Evolutionary conservation across 768 basidiomycete species (phyloP).

Genomic region (Calocybe indica): DNA sequence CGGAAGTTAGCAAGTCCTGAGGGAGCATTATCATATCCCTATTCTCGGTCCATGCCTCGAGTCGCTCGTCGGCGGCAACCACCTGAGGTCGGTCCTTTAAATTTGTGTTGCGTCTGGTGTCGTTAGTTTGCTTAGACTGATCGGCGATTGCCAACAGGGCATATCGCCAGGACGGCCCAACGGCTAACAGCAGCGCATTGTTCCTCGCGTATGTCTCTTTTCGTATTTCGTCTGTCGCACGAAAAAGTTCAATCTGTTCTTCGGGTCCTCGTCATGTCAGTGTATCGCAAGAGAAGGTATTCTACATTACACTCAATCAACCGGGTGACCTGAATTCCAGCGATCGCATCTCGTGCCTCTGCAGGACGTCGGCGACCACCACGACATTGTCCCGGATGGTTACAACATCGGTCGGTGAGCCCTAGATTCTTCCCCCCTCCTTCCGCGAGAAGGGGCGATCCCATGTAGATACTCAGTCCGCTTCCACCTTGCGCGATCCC

Average conservation of each 20-base stretch:
- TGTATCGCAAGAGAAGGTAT: conserved; percentile 7
- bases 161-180: conserved; percentile 15
- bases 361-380: conserved; percentile 11
- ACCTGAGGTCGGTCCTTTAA: conserved; percentile 42
- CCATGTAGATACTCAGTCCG: too few relatives aligned
- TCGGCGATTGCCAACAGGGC: conserved; percentile 5
- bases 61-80: conserved; percentile 62
- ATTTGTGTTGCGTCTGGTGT: too few relatives aligned
- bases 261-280: background rate
- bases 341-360: background rate
- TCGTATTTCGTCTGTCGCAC: background rate
- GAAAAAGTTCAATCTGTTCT: too few relatives aligned
- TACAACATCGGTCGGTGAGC: conserved; percentile 18
- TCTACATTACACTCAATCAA: background rate
- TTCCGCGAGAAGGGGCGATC: too few relatives aligned
- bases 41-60: conserved; percentile 69
- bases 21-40: conserved; percentile 61
- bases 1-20: conserved; percentile 52
- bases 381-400: conserved; percentile 14
- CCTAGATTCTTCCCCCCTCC: background rate
- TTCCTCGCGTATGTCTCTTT: conserved; percentile 13
- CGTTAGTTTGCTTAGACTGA: background rate
- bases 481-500: background rate
- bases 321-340: background rate
- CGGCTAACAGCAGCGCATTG: conserved; percentile 16